A percentile compares a stretch with the other conserved stretches of the same genome.
Evolutionary conservation across 1,284 basidiomycete genomes (phyloP).

Genomic region (Cutaneotrichosporon spelunceum): DNA sequence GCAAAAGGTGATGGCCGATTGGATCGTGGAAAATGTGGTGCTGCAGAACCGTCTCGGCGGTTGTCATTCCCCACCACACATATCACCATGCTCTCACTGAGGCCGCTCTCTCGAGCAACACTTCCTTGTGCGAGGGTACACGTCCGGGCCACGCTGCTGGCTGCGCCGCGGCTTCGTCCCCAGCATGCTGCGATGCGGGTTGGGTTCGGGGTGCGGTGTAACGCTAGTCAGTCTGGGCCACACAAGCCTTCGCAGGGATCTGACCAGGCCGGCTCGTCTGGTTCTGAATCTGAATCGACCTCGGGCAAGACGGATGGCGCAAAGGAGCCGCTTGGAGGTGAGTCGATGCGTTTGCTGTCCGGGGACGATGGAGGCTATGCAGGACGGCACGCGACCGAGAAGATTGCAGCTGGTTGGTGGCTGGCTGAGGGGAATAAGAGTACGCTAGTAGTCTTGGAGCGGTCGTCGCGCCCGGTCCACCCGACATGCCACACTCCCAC

Average conservation of each 20-base stretch:
- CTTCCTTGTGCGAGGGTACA: neutral
- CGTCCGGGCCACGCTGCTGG: neutral
- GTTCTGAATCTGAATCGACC: neutral
- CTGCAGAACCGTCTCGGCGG: neutral
- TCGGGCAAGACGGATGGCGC: neutral
- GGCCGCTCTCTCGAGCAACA: slow-evolving; percentile 9
- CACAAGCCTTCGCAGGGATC: neutral
- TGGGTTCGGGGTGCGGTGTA: neutral
- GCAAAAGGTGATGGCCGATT: neutral
- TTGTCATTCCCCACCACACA: slow-evolving; percentile 10
- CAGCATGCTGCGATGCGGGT: neutral
- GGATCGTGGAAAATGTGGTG: slow-evolving; percentile 6
- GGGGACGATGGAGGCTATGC: neutral
- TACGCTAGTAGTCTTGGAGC: neutral
- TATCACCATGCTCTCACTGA: slow-evolving; percentile 11
- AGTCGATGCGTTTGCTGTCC: slow-evolving; percentile 1
- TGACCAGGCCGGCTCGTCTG: neutral
- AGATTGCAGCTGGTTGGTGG: neutral
- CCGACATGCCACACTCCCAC: neutral
- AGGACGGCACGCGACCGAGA: neutral
- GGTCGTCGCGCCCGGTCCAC: neutral
- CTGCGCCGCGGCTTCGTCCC: slow-evolving; percentile 3
- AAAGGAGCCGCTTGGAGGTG: slow-evolving; percentile 11
- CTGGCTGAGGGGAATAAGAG: neutral
- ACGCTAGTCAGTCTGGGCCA: slow-evolving; percentile 5